phyloP scores from a whole-genome alignment of 148 eudicot species.

The Euryodendron excelsum region DNA sequence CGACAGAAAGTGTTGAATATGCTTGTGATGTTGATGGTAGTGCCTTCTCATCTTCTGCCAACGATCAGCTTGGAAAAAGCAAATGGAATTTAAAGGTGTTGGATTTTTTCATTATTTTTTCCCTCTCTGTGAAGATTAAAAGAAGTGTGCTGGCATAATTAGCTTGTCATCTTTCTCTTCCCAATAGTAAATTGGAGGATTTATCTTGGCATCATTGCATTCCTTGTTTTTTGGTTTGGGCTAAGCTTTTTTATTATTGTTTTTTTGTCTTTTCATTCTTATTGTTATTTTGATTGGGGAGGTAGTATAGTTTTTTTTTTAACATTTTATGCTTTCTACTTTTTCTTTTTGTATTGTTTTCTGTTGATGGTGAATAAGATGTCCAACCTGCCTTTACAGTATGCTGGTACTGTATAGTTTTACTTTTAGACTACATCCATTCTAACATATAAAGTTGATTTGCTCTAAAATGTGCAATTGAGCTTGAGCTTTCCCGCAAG shows the following conservation, averaged over 20 bases:
- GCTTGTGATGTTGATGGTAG: constrained; percentile 99
- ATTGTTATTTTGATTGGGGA: neutral
- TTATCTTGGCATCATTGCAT: neutral
- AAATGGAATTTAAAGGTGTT: constrained; percentile 94
- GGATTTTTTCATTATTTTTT: constrained; percentile 13
- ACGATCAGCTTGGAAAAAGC: constrained; percentile 90
- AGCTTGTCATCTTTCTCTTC: neutral
- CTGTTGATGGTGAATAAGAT: neutral
- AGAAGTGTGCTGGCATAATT: neutral
- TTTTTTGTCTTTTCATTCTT: too few species aligned
- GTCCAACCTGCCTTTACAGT: neutral
- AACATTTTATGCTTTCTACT: neutral
- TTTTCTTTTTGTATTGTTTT: neutral
- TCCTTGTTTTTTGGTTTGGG: too few species aligned
- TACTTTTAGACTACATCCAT: too few species aligned
- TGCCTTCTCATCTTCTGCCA: constrained; percentile 91
- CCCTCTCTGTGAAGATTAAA: neutral
- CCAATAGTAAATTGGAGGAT: neutral
- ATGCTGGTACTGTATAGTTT: neutral
- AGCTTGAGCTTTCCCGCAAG: too few species aligned
- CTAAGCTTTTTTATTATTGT: neutral
- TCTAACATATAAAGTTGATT: too few species aligned
- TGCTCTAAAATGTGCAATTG: too few species aligned
- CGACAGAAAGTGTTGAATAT: constrained; percentile 93
- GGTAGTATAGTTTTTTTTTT: neutral